Percentiles rank a stretch among this genome's conserved stretches.
Evolutionary conservation across 768 basidiomycete species (phyloP).

Genomic region (Rhodotorula babjevae): DNA sequence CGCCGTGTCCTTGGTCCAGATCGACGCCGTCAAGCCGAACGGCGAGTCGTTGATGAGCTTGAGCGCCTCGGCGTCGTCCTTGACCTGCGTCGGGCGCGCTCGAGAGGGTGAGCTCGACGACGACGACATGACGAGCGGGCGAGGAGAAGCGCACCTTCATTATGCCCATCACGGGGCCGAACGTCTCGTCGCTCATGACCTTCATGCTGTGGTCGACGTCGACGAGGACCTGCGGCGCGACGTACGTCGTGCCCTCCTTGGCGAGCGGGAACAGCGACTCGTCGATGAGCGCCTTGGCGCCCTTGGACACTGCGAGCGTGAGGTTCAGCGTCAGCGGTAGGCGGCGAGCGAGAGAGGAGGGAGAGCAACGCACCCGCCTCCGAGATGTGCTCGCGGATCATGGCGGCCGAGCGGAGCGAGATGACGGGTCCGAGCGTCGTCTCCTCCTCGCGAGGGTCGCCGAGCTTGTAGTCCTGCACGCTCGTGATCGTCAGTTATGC

Average conservation of each 20-base stretch:
- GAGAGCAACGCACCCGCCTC: constrained; percentile 62
- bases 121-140: neutral
- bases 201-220: constrained; percentile 89
- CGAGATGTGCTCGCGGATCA: constrained; percentile 76
- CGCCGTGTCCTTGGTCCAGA: constrained; percentile 75
- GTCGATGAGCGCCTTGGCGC: constrained; percentile 70
- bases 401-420: constrained; percentile 73
- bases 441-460: constrained; percentile 68
- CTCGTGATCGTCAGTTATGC: neutral
- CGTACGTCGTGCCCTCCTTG: constrained; percentile 69
- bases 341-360: neutral
- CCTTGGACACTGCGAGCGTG: constrained; percentile 56
- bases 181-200: constrained; percentile 68
- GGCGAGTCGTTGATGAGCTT: constrained; percentile 91
- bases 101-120: neutral
- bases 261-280: constrained; percentile 64
- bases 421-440: constrained; percentile 91
- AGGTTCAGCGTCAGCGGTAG: too few relatives aligned
- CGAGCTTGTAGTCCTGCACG: constrained; percentile 69
- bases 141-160: constrained; percentile 61
- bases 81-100: constrained; percentile 53
- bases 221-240: constrained; percentile 84
- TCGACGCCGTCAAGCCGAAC: constrained; percentile 87
- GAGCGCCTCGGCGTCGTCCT: constrained; percentile 81
- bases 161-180: constrained; percentile 84